Evolutionary conservation across 805 yeast genomes (phyloP).

Genomic region (Kodamaea sagamina): DNA sequence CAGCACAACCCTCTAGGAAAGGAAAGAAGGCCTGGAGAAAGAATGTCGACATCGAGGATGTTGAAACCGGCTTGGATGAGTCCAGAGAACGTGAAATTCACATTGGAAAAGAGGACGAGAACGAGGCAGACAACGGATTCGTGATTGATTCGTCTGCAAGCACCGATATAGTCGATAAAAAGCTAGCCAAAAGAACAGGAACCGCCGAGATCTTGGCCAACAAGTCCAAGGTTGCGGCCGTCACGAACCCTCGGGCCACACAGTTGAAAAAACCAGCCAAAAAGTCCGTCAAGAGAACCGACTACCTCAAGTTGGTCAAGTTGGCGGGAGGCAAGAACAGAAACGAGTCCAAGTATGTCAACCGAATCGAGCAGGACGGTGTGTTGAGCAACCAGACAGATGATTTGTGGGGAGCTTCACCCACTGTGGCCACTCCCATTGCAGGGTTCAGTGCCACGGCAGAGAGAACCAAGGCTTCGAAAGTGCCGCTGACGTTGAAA

Average conservation of each 20-base stretch:
- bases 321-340: conserved; percentile 68
- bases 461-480: conserved; percentile 44
- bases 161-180: conserved; percentile 18
- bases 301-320: conserved; percentile 65
- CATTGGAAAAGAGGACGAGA: conserved; percentile 44
- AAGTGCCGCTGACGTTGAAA: conserved; percentile 56
- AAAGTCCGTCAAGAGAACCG: conserved; percentile 61
- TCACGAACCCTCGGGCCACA: conserved; percentile 27
- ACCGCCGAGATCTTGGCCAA: conserved; percentile 68
- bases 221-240: conserved; percentile 75
- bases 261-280: conserved; percentile 26
- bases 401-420: conserved; percentile 71
- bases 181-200: conserved; percentile 48
- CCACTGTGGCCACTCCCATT: conserved; percentile 19
- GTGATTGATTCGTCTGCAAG: conserved; percentile 44
- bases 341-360: conserved; percentile 53
- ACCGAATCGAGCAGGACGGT: conserved; percentile 66
- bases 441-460: conserved; percentile 18
- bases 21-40: conserved; percentile 93
- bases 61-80: conserved; percentile 69
- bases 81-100: conserved; percentile 61
- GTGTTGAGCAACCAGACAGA: conserved; percentile 21
- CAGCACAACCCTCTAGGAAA: conserved; percentile 77
- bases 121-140: conserved; percentile 50
- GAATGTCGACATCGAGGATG: conserved; percentile 82